Conservation (phyloP, 768 basidiomycete genomes). For the Xerocomus spinulosus region DNA sequence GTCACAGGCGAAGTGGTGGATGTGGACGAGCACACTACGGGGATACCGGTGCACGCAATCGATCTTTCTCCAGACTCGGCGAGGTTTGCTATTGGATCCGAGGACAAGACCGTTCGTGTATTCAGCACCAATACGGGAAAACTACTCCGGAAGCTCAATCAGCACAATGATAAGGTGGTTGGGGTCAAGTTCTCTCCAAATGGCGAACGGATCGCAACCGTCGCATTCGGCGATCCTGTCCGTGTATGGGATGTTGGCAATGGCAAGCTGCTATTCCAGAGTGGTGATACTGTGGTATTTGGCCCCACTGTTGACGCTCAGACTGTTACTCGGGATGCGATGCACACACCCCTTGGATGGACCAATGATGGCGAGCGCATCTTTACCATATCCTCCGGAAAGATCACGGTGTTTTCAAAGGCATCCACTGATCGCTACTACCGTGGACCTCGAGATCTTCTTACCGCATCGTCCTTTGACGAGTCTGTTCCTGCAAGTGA, state of each 20-base stretch:
- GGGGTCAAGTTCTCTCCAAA: conserved; percentile 1
- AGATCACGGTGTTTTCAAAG: neutral
- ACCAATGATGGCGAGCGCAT: neutral
- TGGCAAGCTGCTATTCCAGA: neutral
- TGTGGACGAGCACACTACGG: neutral
- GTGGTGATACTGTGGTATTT: neutral
- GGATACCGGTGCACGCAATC: neutral
- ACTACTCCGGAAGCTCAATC: neutral
- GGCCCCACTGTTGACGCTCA: neutral
- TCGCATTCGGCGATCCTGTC: neutral
- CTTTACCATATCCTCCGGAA: neutral
- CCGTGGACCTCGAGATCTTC: neutral
- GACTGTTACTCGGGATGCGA: neutral
- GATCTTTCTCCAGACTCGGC: neutral
- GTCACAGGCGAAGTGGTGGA: neutral
- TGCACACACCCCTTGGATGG: neutral
- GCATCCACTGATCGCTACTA: neutral
- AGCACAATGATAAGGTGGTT: neutral
- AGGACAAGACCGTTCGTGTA: neutral
- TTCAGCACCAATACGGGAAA: neutral
- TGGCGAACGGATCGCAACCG: neutral
- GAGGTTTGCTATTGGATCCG: neutral
- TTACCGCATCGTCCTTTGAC: neutral
- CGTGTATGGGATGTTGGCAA: neutral
- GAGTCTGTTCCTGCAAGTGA: neutral